Percentiles rank a stretch among this genome's conserved stretches.
These are phyloP conservation scores for Rhodofomes roseus DNA, from an alignment of 1,284 basidiomycete species.

Conservation along the genomic window DNA sequence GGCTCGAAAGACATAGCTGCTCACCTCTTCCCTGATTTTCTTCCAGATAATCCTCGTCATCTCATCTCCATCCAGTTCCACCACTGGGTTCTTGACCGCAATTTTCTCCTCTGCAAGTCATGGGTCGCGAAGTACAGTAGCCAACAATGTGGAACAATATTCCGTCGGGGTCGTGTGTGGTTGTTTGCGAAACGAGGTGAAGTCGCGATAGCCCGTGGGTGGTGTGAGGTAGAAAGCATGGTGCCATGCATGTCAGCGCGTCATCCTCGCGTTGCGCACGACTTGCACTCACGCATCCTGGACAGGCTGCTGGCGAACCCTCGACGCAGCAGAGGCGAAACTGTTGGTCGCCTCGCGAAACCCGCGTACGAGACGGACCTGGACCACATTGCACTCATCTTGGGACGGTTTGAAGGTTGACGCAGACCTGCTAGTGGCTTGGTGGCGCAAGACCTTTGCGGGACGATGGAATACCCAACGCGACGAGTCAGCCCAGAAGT, in stretches of 20 bases:
- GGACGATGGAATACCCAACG: not conserved
- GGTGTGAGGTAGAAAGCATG: not conserved
- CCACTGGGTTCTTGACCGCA: conserved; percentile 86
- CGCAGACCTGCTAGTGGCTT: not conserved
- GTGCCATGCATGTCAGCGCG: conserved; percentile 2
- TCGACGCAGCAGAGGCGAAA: conserved; percentile 11
- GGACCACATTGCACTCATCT: conserved; percentile 9
- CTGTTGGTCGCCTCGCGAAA: not conserved
- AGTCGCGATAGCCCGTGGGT: not conserved
- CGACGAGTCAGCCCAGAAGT: not conserved
- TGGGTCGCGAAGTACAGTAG: no score
- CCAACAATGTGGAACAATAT: no score
- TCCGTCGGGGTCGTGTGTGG: not conserved
- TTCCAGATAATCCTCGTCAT: conserved; percentile 99
- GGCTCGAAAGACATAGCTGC: not conserved
- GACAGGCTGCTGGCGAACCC: conserved; percentile 27
- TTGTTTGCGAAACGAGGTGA: not conserved
- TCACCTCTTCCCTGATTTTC: conserved; percentile 93
- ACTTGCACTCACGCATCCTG: conserved; percentile 26
- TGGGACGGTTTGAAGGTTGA: not conserved
- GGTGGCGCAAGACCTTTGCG: not conserved
- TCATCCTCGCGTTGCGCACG: not conserved
- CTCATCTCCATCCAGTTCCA: conserved; percentile 96
- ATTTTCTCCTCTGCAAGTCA: conserved; percentile 53
- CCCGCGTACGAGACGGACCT: conserved; percentile 5